Percentiles rank a stretch among this genome's conserved stretches.
Evolutionary conservation across 768 basidiomycete species (phyloP).

Genomic region (Termitomyces sp.): DNA sequence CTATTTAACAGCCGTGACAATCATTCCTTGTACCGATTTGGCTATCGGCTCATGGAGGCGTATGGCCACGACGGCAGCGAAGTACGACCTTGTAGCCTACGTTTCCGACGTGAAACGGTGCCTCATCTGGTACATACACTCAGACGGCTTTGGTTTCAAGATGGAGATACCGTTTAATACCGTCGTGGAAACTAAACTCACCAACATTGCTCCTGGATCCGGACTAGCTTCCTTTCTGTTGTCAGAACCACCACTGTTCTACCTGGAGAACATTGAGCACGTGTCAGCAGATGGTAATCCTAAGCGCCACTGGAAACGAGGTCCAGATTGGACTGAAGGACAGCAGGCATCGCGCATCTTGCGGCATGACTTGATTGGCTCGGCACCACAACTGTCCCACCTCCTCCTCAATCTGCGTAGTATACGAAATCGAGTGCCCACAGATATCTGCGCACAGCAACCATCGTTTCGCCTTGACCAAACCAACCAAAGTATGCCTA

Average conservation of each 20-base stretch:
- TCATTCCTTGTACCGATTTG: conserved; percentile 73
- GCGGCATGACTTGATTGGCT: conserved; percentile 61
- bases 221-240: conserved; percentile 62
- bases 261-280: conserved; percentile 42
- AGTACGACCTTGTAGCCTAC: conserved; percentile 72
- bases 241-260: conserved; percentile 65
- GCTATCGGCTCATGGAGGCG: conserved; percentile 78
- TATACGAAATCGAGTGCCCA: conserved; percentile 28
- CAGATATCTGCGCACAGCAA: conserved; percentile 30
- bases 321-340: conserved; percentile 74
- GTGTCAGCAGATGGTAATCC: conserved; percentile 25
- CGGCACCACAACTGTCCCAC: conserved; percentile 53
- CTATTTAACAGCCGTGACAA: conserved; percentile 49
- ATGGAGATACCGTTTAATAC: conserved; percentile 75
- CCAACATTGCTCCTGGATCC: conserved; percentile 45
- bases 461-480: conserved; percentile 29
- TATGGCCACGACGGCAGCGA: conserved; percentile 47
- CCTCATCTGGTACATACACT: conserved; percentile 77
- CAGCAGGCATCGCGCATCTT: conserved; percentile 61
- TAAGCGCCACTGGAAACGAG: conserved; percentile 52
- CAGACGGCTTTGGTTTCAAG: conserved; percentile 71
- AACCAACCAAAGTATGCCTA: conserved; percentile 12
- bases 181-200: conserved; percentile 54
- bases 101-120: conserved; percentile 61
- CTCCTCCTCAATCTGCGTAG: conserved; percentile 47